These are phyloP conservation scores for Chlorella ohadii DNA, from an alignment of 139 green algal genomes.

Conservation along the genomic window DNA sequence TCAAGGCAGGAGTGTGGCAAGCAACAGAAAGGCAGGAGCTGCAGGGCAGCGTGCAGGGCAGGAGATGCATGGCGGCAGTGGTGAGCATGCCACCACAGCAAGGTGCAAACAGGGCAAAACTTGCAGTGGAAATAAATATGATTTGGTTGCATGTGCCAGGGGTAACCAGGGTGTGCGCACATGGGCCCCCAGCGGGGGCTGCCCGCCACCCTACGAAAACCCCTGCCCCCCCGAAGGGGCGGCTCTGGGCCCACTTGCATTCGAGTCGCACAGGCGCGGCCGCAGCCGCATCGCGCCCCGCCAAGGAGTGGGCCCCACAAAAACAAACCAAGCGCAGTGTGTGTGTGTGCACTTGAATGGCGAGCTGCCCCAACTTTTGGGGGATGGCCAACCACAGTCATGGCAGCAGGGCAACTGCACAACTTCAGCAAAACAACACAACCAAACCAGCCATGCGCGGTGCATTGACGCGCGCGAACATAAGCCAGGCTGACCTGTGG, in stretches of 20 bases:
- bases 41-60: neutral
- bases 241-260: slow-evolving; percentile 51
- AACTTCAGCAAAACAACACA: too few relatives aligned
- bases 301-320: slow-evolving; percentile 49
- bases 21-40: neutral
- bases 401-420: too few relatives aligned
- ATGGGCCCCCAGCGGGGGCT: neutral
- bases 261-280: slow-evolving; percentile 47
- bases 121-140: too few relatives aligned
- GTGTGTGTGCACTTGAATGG: too few relatives aligned
- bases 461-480: too few relatives aligned
- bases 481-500: too few relatives aligned
- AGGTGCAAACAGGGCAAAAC: neutral
- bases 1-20: neutral
- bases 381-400: too few relatives aligned
- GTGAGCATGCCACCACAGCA: too few relatives aligned
- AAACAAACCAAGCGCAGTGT: too few relatives aligned
- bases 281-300: slow-evolving; percentile 27
- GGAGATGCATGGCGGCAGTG: neutral
- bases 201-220: slow-evolving; percentile 47
- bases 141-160: slow-evolving; percentile 17
- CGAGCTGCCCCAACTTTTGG: too few relatives aligned
- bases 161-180: slow-evolving; percentile 44
- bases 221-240: slow-evolving; percentile 18
- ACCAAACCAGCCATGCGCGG: too few relatives aligned